Evolutionary conservation across 805 yeast genomes (phyloP).

Genomic region (Lachancea lanzarotensis): DNA sequence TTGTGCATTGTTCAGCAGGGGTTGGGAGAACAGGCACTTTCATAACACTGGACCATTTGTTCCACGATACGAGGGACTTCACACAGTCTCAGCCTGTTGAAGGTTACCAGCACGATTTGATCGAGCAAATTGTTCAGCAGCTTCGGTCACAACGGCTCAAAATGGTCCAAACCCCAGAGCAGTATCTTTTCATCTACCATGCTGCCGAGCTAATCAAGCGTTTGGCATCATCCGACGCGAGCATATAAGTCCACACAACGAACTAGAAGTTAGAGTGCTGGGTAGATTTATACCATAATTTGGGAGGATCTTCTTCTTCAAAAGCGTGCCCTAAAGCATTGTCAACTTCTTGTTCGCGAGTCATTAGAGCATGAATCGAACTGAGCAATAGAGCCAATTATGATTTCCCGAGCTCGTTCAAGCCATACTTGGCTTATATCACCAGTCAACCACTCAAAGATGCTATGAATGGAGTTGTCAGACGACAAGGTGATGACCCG

Average conservation of each 20-base stretch:
- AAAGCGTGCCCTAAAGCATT: no score
- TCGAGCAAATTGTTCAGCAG: constrained; percentile 31
- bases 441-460: no score
- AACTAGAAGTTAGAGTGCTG: not conserved
- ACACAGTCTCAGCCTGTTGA: constrained; percentile 5
- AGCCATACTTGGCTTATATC: no score
- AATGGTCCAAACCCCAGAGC: constrained; percentile 33
- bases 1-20: constrained; percentile 95
- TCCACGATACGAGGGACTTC: constrained; percentile 27
- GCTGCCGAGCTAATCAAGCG: constrained; percentile 21
- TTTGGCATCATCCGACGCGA: not conserved
- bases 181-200: constrained; percentile 30
- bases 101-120: constrained; percentile 25
- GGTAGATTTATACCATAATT: no score
- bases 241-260: not conserved
- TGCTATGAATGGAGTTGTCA: no score
- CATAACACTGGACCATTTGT: constrained; percentile 42
- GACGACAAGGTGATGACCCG: no score
- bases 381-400: no score
- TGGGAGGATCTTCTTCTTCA: no score
- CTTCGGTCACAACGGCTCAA: constrained; percentile 31
- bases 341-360: no score
- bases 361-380: no score
- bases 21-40: constrained; percentile 95
- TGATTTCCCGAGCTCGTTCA: no score